Evolutionary conservation across 2,329 filamentous ascomycete genomes (phyloP), one percentile per base, ranked within the genome.

Genomic region (Fusarium xyrophilum): DNA sequence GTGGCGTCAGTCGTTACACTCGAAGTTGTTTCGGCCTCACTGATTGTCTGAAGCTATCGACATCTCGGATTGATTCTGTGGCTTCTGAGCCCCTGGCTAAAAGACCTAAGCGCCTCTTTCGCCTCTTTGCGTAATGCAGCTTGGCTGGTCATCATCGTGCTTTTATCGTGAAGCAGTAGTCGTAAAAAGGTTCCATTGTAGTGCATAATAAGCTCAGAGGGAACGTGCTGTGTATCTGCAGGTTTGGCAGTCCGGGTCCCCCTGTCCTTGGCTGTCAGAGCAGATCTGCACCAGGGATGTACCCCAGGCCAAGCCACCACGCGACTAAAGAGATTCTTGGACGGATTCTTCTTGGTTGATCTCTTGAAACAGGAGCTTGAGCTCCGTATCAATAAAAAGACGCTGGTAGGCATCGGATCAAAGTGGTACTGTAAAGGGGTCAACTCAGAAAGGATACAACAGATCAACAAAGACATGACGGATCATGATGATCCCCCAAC

Each of bases 171-270:
- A 50, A 27, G 46, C 23, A n/a, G 46, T 27, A 36, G 46, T n/a
- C 12, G 32, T 10, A 25, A 35, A 43, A 40, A 33, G 39, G 35
- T 33, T 32, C 27, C 54, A 53, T 59, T 43, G 50, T 54, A 35
- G 43, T 56, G 66, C 53, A 68, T 21, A 46, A 68, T 21, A 46
- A 60, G 58, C 36, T 36, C 21, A 39, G 47, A 52, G 27, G 60
- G 60, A 69, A 69, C 61, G 66, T 68, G 50, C 65, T 50, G 56
- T 36, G 56, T 52, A 25, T 50, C 61, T 67, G 59, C 65, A 69
- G 52, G 28, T 69, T 48, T 69, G 67, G 70, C 67, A 70, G 63
- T 42, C 67, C 58, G 25, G 67, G 66, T 21, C 51, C 63, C 67
- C 66, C 66, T 63, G 58, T 33, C 30, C 15, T 36, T 39, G 39